These are phyloP conservation scores for Phytophthora hybrid DNA, from an alignment of 352 stramenopile genomes.

Conservation along the genomic window DNA sequence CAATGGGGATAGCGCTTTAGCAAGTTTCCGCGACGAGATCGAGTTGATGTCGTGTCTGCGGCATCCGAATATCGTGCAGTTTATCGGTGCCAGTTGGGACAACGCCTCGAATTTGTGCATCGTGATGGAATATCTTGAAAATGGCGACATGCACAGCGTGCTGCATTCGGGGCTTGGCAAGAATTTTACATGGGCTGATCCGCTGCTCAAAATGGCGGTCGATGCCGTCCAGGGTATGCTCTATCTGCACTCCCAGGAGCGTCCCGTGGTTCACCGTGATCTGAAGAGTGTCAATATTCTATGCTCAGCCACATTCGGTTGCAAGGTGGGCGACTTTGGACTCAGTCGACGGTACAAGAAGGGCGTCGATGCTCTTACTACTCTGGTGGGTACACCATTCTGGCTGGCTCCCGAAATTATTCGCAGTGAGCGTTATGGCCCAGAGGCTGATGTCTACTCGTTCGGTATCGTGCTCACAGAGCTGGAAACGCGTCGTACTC, in stretches of 20 bases:
- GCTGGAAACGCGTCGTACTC: conserved; percentile 83
- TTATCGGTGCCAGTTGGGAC: conserved; percentile 91
- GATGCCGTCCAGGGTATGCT: conserved; percentile 89
- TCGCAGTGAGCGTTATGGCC: conserved; percentile 84
- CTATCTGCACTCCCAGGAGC: conserved; percentile 88
- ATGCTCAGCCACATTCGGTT: conserved; percentile 88
- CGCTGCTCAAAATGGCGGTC: conserved; percentile 89
- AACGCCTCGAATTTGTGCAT: conserved; percentile 91
- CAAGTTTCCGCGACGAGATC: conserved; percentile 87
- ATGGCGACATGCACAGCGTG: conserved; percentile 89
- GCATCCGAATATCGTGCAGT: conserved; percentile 91
- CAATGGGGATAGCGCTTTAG: conserved; percentile 52
- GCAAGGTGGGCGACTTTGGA: conserved; percentile 90
- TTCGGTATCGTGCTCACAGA: conserved; percentile 91
- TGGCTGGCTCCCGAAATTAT: conserved; percentile 92
- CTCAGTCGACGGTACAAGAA: conserved; percentile 86
- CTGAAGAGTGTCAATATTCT: conserved; percentile 92
- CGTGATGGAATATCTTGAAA: conserved; percentile 92
- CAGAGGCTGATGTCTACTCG: conserved; percentile 87
- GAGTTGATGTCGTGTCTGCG: conserved; percentile 87
- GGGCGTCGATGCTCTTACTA: conserved; percentile 85
- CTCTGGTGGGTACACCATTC: conserved; percentile 86
- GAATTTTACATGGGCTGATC: conserved; percentile 87
- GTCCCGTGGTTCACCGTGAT: conserved; percentile 86
- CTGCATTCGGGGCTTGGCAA: conserved; percentile 83